A percentile compares a stretch with the other conserved stretches of the same genome.
These are phyloP conservation scores for Cicer cuneatum DNA, from an alignment of 306 rosid species.

Conservation along the genomic window DNA sequence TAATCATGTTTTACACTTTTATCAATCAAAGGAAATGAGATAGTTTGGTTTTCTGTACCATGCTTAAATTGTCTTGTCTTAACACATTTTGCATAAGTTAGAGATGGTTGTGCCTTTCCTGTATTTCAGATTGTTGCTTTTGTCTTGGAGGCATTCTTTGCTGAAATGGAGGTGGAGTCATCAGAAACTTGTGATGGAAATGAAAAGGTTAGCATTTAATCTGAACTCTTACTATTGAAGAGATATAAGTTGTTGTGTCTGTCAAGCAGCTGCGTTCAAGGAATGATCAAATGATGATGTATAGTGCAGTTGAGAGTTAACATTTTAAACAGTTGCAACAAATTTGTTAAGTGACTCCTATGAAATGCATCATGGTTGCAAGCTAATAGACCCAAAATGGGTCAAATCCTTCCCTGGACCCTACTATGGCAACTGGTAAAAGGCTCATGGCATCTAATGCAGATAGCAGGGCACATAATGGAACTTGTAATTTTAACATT, in stretches of 20 bases:
- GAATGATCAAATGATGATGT: slow-evolving; percentile 24
- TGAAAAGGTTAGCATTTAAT: slow-evolving; percentile 65
- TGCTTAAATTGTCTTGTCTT: slow-evolving; percentile 1
- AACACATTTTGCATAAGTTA: slow-evolving; percentile 16
- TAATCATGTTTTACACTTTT: slow-evolving; percentile 29
- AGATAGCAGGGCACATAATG: background rate
- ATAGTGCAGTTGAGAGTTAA: slow-evolving; percentile 8
- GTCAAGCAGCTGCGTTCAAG: slow-evolving; percentile 17
- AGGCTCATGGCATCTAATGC: background rate
- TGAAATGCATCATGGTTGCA: slow-evolving; percentile 21
- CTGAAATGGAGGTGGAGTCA: slow-evolving; percentile 86
- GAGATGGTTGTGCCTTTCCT: slow-evolving; percentile 36
- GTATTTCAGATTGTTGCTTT: slow-evolving; percentile 87
- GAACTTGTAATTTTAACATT: slow-evolving; percentile 1
- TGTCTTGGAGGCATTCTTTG: slow-evolving; percentile 99
- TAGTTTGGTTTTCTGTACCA: slow-evolving; percentile 30
- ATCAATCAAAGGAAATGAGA: slow-evolving; percentile 20
- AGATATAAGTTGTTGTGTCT: slow-evolving; percentile 21
- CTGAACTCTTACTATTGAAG: slow-evolving; percentile 19
- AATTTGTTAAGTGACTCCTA: slow-evolving; percentile 14
- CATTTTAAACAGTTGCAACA: slow-evolving; percentile 25
- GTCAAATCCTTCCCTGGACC: background rate
- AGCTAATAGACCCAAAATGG: background rate
- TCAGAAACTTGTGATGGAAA: slow-evolving; percentile 57
- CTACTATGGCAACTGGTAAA: background rate